Conservation (phyloP, 2,329 filamentous ascomycete species). For the Diaporthe vaccinii region DNA sequence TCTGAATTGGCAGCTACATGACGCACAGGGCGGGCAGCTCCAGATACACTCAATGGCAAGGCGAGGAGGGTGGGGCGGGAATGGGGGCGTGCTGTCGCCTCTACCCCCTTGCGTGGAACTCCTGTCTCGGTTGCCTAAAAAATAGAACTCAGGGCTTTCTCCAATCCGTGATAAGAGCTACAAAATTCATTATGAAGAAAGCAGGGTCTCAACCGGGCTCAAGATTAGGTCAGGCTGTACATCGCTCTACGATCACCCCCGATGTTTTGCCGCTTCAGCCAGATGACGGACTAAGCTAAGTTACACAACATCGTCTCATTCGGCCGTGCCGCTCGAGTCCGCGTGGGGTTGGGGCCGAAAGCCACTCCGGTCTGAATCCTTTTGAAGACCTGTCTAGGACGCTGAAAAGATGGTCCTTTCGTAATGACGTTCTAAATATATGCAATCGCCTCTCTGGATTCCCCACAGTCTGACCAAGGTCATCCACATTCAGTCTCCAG, state of each 20-base stretch:
- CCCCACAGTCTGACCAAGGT: accelerated
- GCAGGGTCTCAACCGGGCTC: too few species aligned
- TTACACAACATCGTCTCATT: not conserved
- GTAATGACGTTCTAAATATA: not conserved
- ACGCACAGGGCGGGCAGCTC: too few species aligned
- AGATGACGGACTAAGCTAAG: not conserved
- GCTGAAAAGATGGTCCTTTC: not conserved
- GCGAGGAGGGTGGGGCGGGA: too few species aligned
- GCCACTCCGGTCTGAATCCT: not conserved
- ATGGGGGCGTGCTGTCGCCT: too few species aligned
- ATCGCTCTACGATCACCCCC: not conserved
- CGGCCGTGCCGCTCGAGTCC: not conserved
- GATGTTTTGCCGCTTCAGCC: not conserved
- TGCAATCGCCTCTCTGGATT: accelerated
- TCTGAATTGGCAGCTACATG: not conserved
- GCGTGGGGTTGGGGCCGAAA: not conserved
- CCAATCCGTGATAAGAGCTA: too few species aligned
- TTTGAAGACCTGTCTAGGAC: not conserved
- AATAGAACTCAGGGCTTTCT: too few species aligned
- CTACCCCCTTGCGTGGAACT: too few species aligned
- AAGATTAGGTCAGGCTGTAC: too few species aligned
- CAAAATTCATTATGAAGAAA: too few species aligned
- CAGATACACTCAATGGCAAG: not conserved
- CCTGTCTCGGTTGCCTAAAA: too few species aligned
- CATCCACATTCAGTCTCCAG: too few species aligned